phyloP scores from a whole-genome alignment of 2,329 filamentous ascomycete species.

The Colletotrichum magnum region DNA sequence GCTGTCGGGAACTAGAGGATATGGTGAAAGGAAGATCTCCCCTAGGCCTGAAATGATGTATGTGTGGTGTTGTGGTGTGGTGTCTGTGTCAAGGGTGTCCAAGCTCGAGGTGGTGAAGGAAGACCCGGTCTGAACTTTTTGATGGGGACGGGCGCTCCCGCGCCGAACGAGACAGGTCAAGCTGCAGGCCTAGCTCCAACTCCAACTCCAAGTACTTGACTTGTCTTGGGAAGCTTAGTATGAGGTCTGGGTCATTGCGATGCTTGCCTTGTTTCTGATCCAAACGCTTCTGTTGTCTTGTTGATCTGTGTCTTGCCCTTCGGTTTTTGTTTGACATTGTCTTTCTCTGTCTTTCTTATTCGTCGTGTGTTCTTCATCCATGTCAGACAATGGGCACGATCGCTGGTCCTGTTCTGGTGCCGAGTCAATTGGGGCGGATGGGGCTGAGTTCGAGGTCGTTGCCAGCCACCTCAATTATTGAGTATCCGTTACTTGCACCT shows the following conservation, averaged over 20 bases:
- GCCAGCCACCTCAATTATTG: constrained; percentile 38
- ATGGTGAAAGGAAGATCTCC: too few species aligned
- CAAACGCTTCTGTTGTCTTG: background rate
- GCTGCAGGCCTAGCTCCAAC: constrained; percentile 13
- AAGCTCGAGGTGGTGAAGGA: constrained; percentile 8
- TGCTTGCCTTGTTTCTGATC: background rate
- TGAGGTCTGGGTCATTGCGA: background rate
- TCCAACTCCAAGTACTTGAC: too few species aligned
- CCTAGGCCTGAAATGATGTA: too few species aligned
- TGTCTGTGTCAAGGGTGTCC: background rate
- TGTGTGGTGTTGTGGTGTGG: background rate
- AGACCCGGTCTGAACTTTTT: constrained; percentile 24
- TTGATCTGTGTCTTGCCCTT: background rate
- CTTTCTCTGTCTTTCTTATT: background rate
- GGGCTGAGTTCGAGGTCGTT: constrained; percentile 16
- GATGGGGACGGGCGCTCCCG: constrained; percentile 29
- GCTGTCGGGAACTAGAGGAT: too few species aligned
- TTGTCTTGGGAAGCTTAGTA: background rate
- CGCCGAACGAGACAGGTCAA: constrained; percentile 5
- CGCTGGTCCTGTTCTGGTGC: constrained; percentile 1
- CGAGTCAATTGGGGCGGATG: constrained; percentile 18
- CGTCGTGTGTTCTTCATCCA: background rate
- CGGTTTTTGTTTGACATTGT: background rate
- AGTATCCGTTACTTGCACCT: background rate
- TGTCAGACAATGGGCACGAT: constrained; percentile 13